Conservation (phyloP, 2,329 filamentous ascomycete species). For the Pleochaeta shiraiana region DNA sequence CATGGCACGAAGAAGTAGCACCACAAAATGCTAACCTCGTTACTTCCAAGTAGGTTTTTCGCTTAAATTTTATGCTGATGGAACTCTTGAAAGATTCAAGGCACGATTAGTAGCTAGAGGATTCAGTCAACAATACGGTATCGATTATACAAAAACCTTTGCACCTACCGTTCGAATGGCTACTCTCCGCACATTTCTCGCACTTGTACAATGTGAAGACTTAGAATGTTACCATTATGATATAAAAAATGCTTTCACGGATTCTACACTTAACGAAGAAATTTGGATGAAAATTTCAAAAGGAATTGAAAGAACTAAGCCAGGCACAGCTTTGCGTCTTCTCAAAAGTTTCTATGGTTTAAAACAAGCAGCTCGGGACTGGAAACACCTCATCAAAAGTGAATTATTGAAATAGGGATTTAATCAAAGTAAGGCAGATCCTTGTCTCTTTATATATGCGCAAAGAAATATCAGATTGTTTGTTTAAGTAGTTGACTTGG, state of each 20-base stretch:
- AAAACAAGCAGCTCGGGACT: not conserved
- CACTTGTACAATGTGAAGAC: not conserved
- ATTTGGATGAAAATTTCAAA: not conserved
- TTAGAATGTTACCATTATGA: not conserved
- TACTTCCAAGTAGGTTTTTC: not conserved
- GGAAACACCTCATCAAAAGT: not conserved
- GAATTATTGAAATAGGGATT: not conserved
- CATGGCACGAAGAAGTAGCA: not conserved
- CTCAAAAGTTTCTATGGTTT: not conserved
- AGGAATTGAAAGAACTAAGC: not conserved
- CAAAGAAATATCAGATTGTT: not conserved
- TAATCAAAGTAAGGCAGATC: not conserved
- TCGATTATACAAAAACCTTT: not conserved
- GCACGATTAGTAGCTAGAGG: not conserved
- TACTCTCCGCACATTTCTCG: not conserved
- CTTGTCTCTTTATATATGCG: not conserved
- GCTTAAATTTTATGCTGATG: not conserved
- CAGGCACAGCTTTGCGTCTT: not conserved
- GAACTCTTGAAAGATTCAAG: not conserved
- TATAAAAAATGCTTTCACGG: conserved; percentile 3
- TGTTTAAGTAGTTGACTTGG: not conserved
- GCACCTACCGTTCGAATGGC: conserved; percentile 2
- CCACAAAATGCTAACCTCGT: not conserved
- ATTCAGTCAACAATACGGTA: not conserved
- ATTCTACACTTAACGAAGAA: not conserved